A percentile compares a stretch with the other conserved stretches of the same genome.
Evolutionary conservation across 2,329 filamentous ascomycete species (phyloP).

Genomic region (Penicillium sp.): DNA sequence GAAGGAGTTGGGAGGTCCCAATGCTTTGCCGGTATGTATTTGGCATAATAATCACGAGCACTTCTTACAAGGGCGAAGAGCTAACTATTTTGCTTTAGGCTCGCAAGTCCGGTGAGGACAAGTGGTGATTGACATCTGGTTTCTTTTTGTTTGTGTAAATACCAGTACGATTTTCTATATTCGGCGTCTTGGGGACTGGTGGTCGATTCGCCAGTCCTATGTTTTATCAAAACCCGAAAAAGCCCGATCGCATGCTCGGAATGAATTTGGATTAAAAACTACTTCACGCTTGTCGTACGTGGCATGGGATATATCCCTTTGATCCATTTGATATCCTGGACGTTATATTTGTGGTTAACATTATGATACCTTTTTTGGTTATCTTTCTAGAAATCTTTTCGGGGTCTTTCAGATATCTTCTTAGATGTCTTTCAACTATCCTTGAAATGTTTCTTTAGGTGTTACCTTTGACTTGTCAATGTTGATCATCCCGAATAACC

Average conservation of each 20-base stretch:
- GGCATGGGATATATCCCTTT: background rate
- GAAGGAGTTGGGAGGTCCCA: conserved; percentile 69
- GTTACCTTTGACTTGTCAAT: background rate
- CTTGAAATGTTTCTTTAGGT: background rate
- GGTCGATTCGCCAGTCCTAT: conserved; percentile 18
- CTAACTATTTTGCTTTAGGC: conserved; percentile 31
- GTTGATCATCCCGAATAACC: background rate
- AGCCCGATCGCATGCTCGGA: conserved; percentile 12
- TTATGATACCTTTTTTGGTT: background rate
- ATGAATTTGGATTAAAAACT: conserved; percentile 9
- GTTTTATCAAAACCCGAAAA: conserved; percentile 17
- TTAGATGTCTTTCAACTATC: background rate
- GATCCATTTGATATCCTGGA: background rate
- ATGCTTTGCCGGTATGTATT: conserved; percentile 62
- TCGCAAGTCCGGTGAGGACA: conserved; percentile 36
- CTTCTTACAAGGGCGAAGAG: background rate
- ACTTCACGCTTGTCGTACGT: background rate
- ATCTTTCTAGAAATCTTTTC: background rate
- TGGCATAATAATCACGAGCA: background rate
- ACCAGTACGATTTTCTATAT: conserved; percentile 35
- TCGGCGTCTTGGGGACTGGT: conserved; percentile 31
- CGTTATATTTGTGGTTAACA: background rate
- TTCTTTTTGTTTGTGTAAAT: conserved; percentile 40
- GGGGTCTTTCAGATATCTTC: no score
- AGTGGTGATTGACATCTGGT: conserved; percentile 33